These are phyloP conservation scores for Amaranthus tricolor DNA, from an alignment of 179 eudicot species.

Conservation along the genomic window DNA sequence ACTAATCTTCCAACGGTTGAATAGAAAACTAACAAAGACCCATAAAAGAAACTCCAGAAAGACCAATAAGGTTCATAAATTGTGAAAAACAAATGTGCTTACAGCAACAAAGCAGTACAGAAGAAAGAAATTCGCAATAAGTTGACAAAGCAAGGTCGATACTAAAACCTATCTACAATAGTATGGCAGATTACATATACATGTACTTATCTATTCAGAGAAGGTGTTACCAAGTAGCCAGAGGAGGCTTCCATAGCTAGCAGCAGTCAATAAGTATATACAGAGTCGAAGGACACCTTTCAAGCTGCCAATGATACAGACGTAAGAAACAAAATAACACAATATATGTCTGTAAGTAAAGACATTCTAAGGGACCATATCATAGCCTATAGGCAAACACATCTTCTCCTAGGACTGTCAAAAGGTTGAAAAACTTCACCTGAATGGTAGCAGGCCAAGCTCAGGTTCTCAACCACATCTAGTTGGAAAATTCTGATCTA, in stretches of 20 bases:
- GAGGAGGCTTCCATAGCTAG: conserved; percentile 35
- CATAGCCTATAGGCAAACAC: conserved; percentile 22
- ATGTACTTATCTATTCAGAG: conserved; percentile 2
- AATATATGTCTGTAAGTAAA: neutral
- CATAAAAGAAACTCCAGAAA: neutral
- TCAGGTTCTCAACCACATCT: conserved; percentile 70
- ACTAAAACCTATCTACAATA: neutral
- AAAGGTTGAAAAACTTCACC: conserved; percentile 58
- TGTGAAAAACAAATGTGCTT: neutral
- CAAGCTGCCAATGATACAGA: conserved; percentile 42
- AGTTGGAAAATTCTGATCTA: conserved; percentile 73
- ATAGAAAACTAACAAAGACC: neutral
- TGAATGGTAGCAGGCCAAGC: conserved; percentile 46
- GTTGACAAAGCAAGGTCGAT: neutral
- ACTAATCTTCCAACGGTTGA: neutral
- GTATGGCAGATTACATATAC: conserved; percentile 2
- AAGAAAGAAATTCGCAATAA: neutral
- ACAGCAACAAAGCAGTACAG: neutral
- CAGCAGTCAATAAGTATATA: conserved; percentile 29
- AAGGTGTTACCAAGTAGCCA: conserved; percentile 25
- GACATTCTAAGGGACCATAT: conserved; percentile 7
- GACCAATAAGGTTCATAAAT: neutral
- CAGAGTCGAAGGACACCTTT: conserved; percentile 32
- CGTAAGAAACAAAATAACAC: conserved; percentile 25
- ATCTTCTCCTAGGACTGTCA: conserved; percentile 26